phyloP scores from a whole-genome alignment of 768 basidiomycete genomes.

The Agaricus blazei region DNA sequence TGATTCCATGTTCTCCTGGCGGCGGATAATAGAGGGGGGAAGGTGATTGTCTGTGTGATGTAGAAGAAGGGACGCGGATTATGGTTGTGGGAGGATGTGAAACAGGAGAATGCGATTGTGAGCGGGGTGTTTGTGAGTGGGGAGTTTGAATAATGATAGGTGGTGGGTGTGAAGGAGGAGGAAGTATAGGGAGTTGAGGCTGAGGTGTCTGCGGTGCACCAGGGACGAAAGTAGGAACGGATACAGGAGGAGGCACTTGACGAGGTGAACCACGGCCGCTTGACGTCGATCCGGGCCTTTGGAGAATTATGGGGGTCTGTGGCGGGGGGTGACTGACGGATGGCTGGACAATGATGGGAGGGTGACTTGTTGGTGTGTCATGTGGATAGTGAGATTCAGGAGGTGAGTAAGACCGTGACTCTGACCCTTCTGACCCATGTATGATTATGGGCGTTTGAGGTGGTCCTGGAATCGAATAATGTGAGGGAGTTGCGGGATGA shows the following conservation, averaged over 20 bases:
- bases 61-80: not conserved
- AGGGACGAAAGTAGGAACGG: constrained; percentile 10
- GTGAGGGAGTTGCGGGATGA: not conserved
- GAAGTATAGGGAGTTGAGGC: not conserved
- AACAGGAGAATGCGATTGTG: constrained; percentile 2
- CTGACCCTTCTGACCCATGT: constrained; percentile 8
- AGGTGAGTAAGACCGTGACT: constrained; percentile 18
- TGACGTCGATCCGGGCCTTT: not conserved
- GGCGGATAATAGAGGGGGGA: constrained; percentile 11
- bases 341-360: not conserved
- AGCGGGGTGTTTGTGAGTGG: not conserved
- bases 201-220: not conserved
- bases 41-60: constrained; percentile 5
- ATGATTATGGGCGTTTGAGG: constrained; percentile 8
- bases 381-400: not conserved
- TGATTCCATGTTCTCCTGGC: constrained; percentile 2
- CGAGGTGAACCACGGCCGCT: not conserved
- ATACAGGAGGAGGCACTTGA: not conserved
- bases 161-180: not conserved
- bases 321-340: not conserved
- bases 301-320: constrained; percentile 4
- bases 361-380: not conserved
- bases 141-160: constrained; percentile 13
- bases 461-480: not conserved
- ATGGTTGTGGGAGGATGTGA: not conserved